Percentiles rank a stretch among this genome's conserved stretches.
These are phyloP conservation scores for Termitomyces eurrhizus DNA, from an alignment of 768 basidiomycete species.

Conservation along the genomic window DNA sequence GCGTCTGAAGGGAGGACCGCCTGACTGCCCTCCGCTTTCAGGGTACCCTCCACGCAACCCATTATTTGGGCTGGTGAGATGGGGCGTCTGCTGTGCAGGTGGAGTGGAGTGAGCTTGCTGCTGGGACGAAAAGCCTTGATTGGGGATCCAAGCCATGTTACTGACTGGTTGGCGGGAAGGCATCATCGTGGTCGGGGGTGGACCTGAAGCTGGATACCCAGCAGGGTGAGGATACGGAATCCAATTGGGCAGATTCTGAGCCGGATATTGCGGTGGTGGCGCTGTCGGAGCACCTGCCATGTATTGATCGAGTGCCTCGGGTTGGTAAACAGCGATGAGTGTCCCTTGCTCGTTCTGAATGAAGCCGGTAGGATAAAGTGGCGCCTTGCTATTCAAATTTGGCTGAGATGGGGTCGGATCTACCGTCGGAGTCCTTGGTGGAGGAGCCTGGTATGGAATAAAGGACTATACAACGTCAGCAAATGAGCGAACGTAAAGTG, in stretches of 20 bases:
- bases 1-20: conserved; percentile 18
- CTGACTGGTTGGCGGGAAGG: conserved; percentile 18
- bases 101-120: conserved; percentile 12
- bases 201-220: conserved; percentile 24
- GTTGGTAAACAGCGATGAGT: conserved; percentile 67
- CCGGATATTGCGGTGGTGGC: conserved; percentile 18
- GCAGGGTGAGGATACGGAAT: conserved; percentile 26
- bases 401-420: conserved; percentile 25
- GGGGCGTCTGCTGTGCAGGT: conserved; percentile 13
- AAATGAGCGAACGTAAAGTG: not conserved
- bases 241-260: conserved; percentile 28
- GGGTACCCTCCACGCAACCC: conserved; percentile 18
- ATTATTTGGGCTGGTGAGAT: conserved; percentile 9
- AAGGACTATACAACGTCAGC: conserved; percentile 33
- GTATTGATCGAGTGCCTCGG: conserved; percentile 67
- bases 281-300: conserved; percentile 43
- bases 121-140: conserved; percentile 18
- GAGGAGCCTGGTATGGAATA: conserved; percentile 43
- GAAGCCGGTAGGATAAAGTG: conserved; percentile 63
- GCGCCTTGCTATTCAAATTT: conserved; percentile 38
- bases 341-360: conserved; percentile 70
- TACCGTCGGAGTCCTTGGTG: conserved; percentile 27
- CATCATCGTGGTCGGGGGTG: conserved; percentile 20
- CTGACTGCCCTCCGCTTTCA: conserved; percentile 15
- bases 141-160: conserved; percentile 22